Percentiles rank a stretch among this genome's conserved stretches.
These are phyloP conservation scores for Quercus aquifolioides DNA, from an alignment of 306 rosid species.

Conservation along the genomic window DNA sequence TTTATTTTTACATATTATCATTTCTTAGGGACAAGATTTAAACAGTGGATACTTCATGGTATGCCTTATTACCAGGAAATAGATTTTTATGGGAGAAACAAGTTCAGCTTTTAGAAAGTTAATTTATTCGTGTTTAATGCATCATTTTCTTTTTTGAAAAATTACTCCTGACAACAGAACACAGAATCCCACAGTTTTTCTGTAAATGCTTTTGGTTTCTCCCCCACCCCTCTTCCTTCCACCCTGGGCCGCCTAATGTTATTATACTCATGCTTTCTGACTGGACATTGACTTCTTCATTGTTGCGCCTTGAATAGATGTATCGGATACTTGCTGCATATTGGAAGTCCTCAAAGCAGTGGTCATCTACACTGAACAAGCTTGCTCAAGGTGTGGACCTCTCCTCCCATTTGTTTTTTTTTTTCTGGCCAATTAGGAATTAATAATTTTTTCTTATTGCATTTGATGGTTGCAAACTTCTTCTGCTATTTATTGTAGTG, in stretches of 20 bases:
- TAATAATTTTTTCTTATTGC: neutral
- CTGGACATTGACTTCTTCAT: neutral
- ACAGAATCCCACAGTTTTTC: neutral
- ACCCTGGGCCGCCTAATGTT: neutral
- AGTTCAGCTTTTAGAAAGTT: neutral
- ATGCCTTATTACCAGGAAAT: neutral
- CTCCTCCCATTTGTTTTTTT: neutral
- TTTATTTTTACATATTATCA: neutral
- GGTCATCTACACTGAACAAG: constrained; percentile 69
- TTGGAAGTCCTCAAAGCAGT: constrained; percentile 82
- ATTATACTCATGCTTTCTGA: neutral
- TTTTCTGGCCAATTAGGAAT: neutral
- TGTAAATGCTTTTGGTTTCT: neutral
- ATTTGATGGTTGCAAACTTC: neutral
- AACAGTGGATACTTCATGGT: neutral
- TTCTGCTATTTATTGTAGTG: constrained; percentile 39
- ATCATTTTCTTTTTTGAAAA: neutral
- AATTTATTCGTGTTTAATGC: neutral
- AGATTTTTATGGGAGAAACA: neutral
- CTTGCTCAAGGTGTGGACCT: constrained; percentile 45
- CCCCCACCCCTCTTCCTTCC: too few relatives aligned
- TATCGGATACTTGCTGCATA: constrained; percentile 57
- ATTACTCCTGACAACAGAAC: neutral
- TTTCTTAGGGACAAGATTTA: neutral
- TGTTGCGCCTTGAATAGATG: constrained; percentile 24